A percentile compares a stretch with the other conserved stretches of the same genome.
Evolutionary conservation across 148 eudicot genomes (phyloP).

Genomic region (Rhododendron griersonianum): DNA sequence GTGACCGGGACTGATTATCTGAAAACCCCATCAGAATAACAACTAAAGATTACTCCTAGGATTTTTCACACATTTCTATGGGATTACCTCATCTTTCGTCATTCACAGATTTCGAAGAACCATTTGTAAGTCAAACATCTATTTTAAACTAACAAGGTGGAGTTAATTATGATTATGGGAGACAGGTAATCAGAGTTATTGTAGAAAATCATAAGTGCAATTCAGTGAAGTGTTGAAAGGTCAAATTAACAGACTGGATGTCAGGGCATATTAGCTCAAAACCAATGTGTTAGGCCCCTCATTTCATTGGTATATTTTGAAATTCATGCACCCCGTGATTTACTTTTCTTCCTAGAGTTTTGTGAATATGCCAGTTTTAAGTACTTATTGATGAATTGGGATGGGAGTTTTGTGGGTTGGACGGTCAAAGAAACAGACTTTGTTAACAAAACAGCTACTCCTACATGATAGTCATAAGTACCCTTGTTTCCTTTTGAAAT

Average conservation of each 20-base stretch:
- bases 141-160: conserved; percentile 8
- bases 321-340: neutral
- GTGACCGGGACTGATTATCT: conserved; percentile 15
- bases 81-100: neutral
- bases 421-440: conserved; percentile 22
- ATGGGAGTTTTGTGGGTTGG: conserved; percentile 2
- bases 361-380: conserved; percentile 5
- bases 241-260: conserved; percentile 27
- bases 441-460: conserved; percentile 11
- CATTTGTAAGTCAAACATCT: conserved; percentile 18
- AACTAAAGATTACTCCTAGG: neutral
- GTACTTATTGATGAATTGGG: conserved; percentile 1
- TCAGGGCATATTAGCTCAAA: neutral
- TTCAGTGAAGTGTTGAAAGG: conserved; percentile 16
- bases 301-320: conserved; percentile 4
- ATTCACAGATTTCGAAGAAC: neutral
- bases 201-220: conserved; percentile 10
- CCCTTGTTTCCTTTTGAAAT: conserved; percentile 1
- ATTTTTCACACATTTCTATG: neutral
- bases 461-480: conserved; percentile 4
- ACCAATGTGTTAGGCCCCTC: neutral
- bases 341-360: conserved; percentile 6
- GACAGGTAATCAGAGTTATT: conserved; percentile 16
- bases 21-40: neutral
- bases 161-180: conserved; percentile 16